These are phyloP conservation scores for Auricularia cornea DNA, from an alignment of 768 basidiomycete genomes.

Conservation along the genomic window DNA sequence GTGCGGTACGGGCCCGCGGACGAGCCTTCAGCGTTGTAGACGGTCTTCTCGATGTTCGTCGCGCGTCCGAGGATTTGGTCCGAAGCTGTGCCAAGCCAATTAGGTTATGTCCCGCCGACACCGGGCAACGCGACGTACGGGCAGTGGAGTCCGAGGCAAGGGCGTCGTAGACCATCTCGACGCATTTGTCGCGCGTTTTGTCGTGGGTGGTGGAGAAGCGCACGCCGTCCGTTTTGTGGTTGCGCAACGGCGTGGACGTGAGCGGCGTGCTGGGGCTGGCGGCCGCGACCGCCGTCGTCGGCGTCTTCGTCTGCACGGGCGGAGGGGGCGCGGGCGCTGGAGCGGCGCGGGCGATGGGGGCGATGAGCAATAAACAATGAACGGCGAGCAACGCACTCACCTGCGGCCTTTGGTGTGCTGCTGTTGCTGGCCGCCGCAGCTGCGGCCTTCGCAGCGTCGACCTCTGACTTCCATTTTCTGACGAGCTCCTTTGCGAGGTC, in stretches of 20 bases:
- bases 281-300: slow-evolving; percentile 13
- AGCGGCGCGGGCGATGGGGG: not conserved
- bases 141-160: slow-evolving; percentile 79
- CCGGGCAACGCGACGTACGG: slow-evolving; percentile 44
- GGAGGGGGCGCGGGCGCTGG: not conserved
- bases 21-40: slow-evolving; percentile 38
- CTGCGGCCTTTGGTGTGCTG: slow-evolving; percentile 24
- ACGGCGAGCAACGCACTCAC: slow-evolving; percentile 22
- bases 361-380: not conserved
- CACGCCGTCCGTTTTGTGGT: slow-evolving; percentile 64
- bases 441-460: slow-evolving; percentile 44
- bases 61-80: slow-evolving; percentile 63
- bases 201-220: slow-evolving; percentile 52
- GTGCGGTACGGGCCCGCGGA: slow-evolving; percentile 47
- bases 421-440: not conserved
- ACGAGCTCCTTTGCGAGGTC: slow-evolving; percentile 87
- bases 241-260: slow-evolving; percentile 39
- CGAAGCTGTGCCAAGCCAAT: slow-evolving; percentile 39
- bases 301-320: slow-evolving; percentile 18
- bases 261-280: slow-evolving; percentile 15
- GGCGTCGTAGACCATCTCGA: slow-evolving; percentile 86
- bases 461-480: slow-evolving; percentile 84
- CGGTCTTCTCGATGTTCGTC: slow-evolving; percentile 60
- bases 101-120: not conserved
- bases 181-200: slow-evolving; percentile 75